phyloP scores from a whole-genome alignment of 768 basidiomycete genomes.

The Amyloporia xantha region DNA sequence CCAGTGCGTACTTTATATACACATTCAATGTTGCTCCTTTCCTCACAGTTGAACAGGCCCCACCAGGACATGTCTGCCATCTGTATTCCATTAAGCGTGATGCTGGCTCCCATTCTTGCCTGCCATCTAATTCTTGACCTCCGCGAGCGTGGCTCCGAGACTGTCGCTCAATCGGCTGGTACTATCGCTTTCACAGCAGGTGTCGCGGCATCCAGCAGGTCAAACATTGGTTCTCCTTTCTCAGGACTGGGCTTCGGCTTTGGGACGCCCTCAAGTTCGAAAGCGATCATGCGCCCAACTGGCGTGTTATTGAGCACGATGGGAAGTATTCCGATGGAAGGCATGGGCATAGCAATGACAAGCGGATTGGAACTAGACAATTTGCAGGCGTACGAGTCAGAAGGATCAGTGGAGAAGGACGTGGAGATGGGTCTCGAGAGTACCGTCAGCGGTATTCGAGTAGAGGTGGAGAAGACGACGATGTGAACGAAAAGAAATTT shows the following conservation, averaged over 20 bases:
- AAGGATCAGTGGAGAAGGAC: conserved; percentile 16
- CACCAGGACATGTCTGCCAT: conserved; percentile 79
- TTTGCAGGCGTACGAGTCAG: conserved; percentile 13
- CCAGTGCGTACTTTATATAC: conserved; percentile 44
- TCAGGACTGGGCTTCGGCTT: conserved; percentile 23
- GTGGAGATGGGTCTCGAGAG: conserved; percentile 11
- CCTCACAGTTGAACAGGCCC: conserved; percentile 38
- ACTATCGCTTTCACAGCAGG: conserved; percentile 26
- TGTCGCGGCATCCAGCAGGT: conserved; percentile 19
- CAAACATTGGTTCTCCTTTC: conserved; percentile 23
- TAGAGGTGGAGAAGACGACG: conserved; percentile 27
- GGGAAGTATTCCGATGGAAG: conserved; percentile 20
- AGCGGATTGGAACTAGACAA: conserved; percentile 23
- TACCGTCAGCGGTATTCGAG: conserved; percentile 23
- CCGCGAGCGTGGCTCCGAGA: conserved; percentile 75
- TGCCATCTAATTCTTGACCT: conserved; percentile 80
- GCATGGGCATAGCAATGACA: conserved; percentile 15
- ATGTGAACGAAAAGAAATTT: conserved; percentile 15
- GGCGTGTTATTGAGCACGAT: conserved; percentile 25
- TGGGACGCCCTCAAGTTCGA: conserved; percentile 17
- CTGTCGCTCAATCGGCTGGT: conserved; percentile 54
- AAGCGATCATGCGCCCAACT: conserved; percentile 18
- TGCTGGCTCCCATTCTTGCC: conserved; percentile 75
- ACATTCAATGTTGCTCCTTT: neutral
- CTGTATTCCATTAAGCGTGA: conserved; percentile 79